These are phyloP conservation scores for Aspergillus unguis DNA, from an alignment of 2,329 filamentous ascomycete genomes.

Conservation along the genomic window DNA sequence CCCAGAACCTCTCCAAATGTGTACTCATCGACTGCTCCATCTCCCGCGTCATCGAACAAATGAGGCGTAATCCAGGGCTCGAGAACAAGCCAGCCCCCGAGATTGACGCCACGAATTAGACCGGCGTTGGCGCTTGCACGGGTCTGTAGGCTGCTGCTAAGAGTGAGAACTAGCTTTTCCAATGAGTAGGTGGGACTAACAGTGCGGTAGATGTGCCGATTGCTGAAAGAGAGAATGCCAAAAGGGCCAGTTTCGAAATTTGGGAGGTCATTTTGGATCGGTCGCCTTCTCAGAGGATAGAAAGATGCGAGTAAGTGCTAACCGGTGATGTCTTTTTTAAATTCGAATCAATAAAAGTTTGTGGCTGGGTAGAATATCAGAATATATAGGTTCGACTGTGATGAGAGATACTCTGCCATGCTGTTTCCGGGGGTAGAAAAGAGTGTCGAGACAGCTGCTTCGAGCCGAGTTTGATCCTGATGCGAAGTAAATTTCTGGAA, in stretches of 20 bases:
- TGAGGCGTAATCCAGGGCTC: conserved; percentile 65
- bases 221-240: conserved; percentile 26
- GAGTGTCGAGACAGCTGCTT: neutral
- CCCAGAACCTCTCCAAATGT: conserved; percentile 52
- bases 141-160: conserved; percentile 24
- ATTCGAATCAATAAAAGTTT: conserved; percentile 1
- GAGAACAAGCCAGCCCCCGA: conserved; percentile 63
- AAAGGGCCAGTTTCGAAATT: conserved; percentile 24
- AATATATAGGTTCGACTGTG: neutral
- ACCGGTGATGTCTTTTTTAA: too few relatives aligned
- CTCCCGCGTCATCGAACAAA: conserved; percentile 52
- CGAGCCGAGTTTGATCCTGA: too few relatives aligned
- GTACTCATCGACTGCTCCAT: conserved; percentile 57
- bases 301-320: too few relatives aligned
- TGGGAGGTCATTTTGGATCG: conserved; percentile 25
- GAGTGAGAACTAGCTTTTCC: conserved; percentile 4
- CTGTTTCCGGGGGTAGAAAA: conserved; percentile 10
- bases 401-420: neutral
- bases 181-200: conserved; percentile 21
- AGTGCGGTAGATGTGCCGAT: conserved; percentile 24
- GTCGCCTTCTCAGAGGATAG: neutral
- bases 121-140: conserved; percentile 40
- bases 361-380: conserved; percentile 1
- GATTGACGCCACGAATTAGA: conserved; percentile 63
- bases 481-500: neutral